Conservation (phyloP, 306 rosid species). For the Cyclanthera cordifolia region DNA sequence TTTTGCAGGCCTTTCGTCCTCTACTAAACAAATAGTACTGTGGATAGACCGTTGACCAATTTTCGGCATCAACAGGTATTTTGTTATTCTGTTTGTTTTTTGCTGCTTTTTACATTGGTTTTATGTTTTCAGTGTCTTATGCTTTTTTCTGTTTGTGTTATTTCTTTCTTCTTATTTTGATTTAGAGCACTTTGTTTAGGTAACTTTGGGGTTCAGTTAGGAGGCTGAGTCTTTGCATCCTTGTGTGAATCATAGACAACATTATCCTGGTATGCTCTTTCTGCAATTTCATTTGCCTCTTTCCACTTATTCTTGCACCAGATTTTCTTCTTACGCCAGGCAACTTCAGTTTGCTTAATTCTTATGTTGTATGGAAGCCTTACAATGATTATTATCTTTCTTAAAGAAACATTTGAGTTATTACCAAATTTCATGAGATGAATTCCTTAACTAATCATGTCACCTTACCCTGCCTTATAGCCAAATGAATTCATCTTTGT, state of each 20-base stretch:
- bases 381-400: too few relatives aligned
- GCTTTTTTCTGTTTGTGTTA: not conserved
- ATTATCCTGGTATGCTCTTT: slow-evolving; percentile 50
- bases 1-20: too few relatives aligned
- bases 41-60: too few relatives aligned
- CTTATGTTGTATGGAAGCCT: not conserved
- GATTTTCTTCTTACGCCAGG: too few relatives aligned
- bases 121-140: not conserved
- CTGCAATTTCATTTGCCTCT: too few relatives aligned
- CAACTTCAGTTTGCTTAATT: too few relatives aligned
- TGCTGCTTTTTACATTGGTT: not conserved
- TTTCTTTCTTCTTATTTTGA: slow-evolving; percentile 12
- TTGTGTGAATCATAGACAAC: slow-evolving; percentile 65
- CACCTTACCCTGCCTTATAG: slow-evolving; percentile 54
- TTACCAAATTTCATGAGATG: slow-evolving; percentile 4
- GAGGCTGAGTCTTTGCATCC: slow-evolving; percentile 76
- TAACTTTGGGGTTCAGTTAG: slow-evolving; percentile 83
- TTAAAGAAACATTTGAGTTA: too few relatives aligned
- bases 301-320: too few relatives aligned
- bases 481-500: slow-evolving; percentile 90
- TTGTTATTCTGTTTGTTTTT: not conserved
- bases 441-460: slow-evolving; percentile 5
- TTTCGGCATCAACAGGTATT: too few relatives aligned
- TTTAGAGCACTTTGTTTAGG: slow-evolving; percentile 47
- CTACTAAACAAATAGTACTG: too few relatives aligned